Conservation (phyloP, 306 rosid genomes). For the Potentilla sterilis region DNA sequence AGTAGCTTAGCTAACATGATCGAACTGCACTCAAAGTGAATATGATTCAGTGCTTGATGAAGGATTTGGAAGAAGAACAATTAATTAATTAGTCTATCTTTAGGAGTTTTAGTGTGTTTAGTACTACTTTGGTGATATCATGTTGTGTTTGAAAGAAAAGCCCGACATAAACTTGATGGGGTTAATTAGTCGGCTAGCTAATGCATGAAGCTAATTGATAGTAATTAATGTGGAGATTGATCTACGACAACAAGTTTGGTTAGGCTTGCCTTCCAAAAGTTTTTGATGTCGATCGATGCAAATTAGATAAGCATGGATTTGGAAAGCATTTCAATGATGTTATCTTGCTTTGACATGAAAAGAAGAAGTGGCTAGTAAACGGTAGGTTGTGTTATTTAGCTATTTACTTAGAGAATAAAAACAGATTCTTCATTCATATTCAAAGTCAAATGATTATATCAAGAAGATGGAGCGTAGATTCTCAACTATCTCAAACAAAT, state of each 20-base stretch:
- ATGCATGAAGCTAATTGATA: constrained; percentile 25
- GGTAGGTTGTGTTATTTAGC: not conserved
- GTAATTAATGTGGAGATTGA: constrained; percentile 12
- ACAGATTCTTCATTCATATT: no score
- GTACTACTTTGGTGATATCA: constrained; percentile 27
- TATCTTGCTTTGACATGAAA: not conserved
- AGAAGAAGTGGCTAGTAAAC: not conserved
- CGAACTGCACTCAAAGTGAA: constrained; percentile 23
- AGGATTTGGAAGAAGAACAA: constrained; percentile 21
- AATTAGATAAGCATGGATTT: not conserved
- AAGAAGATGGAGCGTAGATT: no score
- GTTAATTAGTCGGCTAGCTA: constrained; percentile 42
- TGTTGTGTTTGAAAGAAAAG: constrained; percentile 25
- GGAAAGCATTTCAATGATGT: not conserved
- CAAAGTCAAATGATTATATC: no score
- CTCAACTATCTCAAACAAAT: no score
- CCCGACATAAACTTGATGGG: constrained; percentile 23
- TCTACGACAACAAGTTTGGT: constrained; percentile 50
- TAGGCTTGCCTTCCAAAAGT: constrained; percentile 31
- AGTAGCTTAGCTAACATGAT: constrained; percentile 22
- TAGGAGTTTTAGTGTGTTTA: constrained; percentile 1
- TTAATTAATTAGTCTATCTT: constrained; percentile 11
- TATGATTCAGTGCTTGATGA: constrained; percentile 10
- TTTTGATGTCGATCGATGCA: constrained; percentile 36
- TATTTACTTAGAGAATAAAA: not conserved